Evolutionary conservation across 192 early-diverging fungal genomes (phyloP), one percentile per base, ranked within the genome.

Genomic region (Backusella mclennaniae): DNA sequence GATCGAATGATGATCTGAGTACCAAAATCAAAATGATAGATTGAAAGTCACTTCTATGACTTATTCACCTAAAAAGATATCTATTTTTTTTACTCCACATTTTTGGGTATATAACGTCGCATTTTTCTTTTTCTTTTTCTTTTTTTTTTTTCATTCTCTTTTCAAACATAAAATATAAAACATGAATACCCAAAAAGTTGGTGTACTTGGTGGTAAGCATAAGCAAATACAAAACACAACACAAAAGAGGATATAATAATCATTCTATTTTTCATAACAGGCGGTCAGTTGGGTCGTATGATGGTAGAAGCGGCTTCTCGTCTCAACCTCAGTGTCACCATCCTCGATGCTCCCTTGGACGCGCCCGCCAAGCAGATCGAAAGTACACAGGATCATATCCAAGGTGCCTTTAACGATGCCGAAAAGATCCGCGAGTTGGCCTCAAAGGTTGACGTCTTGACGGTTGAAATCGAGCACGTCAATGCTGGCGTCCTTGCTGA

Each of bases 241-340:
- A 3, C 4, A 3, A 26, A 44, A 1, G 1, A 66, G 33, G 3
- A 35, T 12, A 11, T 3, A 39, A 12, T 59, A 35, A 67, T 26
- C 6, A 77, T 90, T 31, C 85, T 89, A 35, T 83, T 41, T 26
- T 17, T 67, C 89, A 90, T 3, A 33, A 33, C 33, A 68, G 96
- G 97, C 44, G 98, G 98, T n/a, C 98, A 99, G 85, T 92, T 99
- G 31, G 98, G 98, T 9, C 90, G 98, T 81, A 99, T 99, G 98
- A 86, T 97, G 79, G 88, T 94, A 44, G 98, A 99, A 82, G 95
- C 97, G 14, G 98, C 96, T 3, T 93, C 93, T 78, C 90, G 97
- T 14, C 90, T 99, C 76, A 95, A 95, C 83, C 80, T 99, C 53
- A 79, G 87, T 8, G 92, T 98, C 67, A 86, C 85, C 26, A 90